Percentiles rank a stretch among this genome's conserved stretches.
Evolutionary conservation across 768 basidiomycete genomes (phyloP).

Genomic region (Hebeloma cylindrosporum): DNA sequence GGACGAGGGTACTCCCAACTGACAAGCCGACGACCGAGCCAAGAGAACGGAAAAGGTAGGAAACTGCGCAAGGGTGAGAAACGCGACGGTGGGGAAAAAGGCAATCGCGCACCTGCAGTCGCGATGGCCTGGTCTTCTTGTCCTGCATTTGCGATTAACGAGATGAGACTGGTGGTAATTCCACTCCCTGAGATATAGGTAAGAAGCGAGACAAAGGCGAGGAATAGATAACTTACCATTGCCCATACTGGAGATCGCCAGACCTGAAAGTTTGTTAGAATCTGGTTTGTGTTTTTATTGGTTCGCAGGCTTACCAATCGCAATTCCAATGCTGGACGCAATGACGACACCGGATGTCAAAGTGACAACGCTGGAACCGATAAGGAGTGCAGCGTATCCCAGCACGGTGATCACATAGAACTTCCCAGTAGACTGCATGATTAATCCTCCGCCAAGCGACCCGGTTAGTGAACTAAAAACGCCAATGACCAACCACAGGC

Average conservation of each 20-base stretch:
- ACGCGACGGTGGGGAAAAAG: background rate
- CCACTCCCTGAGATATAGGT: constrained; percentile 39
- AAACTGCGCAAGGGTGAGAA: constrained; percentile 36
- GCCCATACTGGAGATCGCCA: constrained; percentile 37
- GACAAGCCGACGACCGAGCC: constrained; percentile 60
- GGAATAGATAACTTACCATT: constrained; percentile 32
- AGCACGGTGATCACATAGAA: constrained; percentile 52
- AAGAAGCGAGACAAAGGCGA: background rate
- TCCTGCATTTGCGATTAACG: constrained; percentile 64
- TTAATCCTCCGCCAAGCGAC: constrained; percentile 49
- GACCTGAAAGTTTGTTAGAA: constrained; percentile 22
- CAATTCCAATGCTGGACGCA: constrained; percentile 38
- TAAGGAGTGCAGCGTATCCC: constrained; percentile 37
- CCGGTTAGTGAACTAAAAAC: constrained; percentile 49
- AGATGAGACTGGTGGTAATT: constrained; percentile 56
- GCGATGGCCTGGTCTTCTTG: constrained; percentile 62
- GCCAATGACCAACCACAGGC: constrained; percentile 50
- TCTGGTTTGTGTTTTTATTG: background rate
- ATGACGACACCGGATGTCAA: constrained; percentile 40
- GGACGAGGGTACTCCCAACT: constrained; percentile 55
- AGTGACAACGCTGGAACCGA: constrained; percentile 38
- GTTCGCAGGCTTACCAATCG: constrained; percentile 34
- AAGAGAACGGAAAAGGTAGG: constrained; percentile 65
- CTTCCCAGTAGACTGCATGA: constrained; percentile 59
- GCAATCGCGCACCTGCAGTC: constrained; percentile 48